Percentiles rank a stretch among this genome's conserved stretches.
phyloP scores from a whole-genome alignment of 371 early-diverging fungal genomes.

The Mortierella sp. region DNA sequence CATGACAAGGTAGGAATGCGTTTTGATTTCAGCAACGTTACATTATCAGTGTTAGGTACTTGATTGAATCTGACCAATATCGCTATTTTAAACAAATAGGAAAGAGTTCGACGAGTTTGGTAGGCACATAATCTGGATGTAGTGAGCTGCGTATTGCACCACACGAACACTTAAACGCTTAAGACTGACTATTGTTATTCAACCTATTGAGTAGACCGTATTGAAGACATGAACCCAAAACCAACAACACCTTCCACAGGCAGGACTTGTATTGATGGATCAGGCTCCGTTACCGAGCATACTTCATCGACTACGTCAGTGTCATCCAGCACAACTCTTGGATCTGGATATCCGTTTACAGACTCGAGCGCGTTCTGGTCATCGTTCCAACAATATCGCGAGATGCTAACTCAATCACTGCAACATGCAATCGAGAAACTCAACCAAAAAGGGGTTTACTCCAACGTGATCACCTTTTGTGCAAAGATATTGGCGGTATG shows the following conservation, averaged over 20 bases:
- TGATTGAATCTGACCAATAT: not conserved
- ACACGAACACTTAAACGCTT: not conserved
- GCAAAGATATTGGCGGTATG: conserved; percentile 64
- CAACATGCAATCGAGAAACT: conserved; percentile 61
- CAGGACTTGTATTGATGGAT: conserved; percentile 47
- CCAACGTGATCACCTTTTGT: conserved; percentile 67
- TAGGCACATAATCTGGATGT: conserved; percentile 21
- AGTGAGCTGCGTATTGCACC: not conserved
- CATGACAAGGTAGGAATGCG: conserved; percentile 56
- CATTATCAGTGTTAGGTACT: not conserved
- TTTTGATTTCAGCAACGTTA: not conserved
- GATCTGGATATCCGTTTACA: conserved; percentile 54
- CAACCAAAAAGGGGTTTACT: conserved; percentile 61
- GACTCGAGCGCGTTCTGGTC: conserved; percentile 47
- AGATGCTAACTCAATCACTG: conserved; percentile 52
- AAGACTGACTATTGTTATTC: not conserved
- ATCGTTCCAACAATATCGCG: conserved; percentile 34
- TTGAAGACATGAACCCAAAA: conserved; percentile 46
- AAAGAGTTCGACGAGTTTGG: conserved; percentile 63
- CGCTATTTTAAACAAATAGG: conserved; percentile 24
- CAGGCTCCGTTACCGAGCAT: conserved; percentile 45
- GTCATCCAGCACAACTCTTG: conserved; percentile 55
- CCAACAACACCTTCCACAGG: conserved; percentile 53
- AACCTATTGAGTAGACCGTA: conserved; percentile 27
- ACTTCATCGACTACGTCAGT: conserved; percentile 48